Evolutionary conservation across 768 basidiomycete genomes (phyloP).

Genomic region (Leccinellum albellum): DNA sequence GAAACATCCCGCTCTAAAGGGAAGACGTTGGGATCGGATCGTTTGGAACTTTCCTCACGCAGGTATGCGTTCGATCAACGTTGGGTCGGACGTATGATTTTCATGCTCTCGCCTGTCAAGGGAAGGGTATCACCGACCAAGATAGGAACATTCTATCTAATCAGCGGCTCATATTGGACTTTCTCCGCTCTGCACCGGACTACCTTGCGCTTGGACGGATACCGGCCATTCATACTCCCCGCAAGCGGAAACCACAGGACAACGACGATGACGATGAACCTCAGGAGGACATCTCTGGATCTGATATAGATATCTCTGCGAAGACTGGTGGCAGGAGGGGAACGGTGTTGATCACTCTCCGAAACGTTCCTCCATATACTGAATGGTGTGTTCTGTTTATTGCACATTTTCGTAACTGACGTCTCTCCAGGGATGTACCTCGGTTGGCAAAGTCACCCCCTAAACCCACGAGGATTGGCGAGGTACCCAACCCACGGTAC

Average conservation of each 20-base stretch:
- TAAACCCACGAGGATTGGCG: constrained; percentile 41
- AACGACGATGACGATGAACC: constrained; percentile 44
- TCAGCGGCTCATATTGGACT: constrained; percentile 77
- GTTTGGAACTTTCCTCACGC: constrained; percentile 98
- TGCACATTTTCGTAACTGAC: constrained; percentile 11
- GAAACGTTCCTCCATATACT: constrained; percentile 85
- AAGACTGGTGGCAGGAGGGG: constrained; percentile 43
- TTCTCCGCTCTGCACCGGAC: constrained; percentile 68
- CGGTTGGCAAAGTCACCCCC: constrained; percentile 74
- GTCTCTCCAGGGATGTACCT: constrained; percentile 61
- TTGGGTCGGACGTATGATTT: not conserved
- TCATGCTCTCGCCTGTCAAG: constrained; percentile 32
- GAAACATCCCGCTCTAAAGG: constrained; percentile 53
- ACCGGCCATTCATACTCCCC: constrained; percentile 39
- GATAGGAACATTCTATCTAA: constrained; percentile 90
- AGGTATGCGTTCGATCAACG: constrained; percentile 46
- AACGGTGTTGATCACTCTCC: constrained; percentile 79
- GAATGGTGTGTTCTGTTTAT: constrained; percentile 54
- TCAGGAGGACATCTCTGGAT: constrained; percentile 15
- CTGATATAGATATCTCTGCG: constrained; percentile 10
- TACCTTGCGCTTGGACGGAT: constrained; percentile 56
- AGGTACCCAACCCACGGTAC: constrained; percentile 62
- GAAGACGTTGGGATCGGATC: constrained; percentile 68
- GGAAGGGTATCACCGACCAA: constrained; percentile 89
- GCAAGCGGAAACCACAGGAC: constrained; percentile 42